These are phyloP conservation scores for Chondrostereum purpureum DNA, from an alignment of 1,284 basidiomycete species.

Conservation along the genomic window DNA sequence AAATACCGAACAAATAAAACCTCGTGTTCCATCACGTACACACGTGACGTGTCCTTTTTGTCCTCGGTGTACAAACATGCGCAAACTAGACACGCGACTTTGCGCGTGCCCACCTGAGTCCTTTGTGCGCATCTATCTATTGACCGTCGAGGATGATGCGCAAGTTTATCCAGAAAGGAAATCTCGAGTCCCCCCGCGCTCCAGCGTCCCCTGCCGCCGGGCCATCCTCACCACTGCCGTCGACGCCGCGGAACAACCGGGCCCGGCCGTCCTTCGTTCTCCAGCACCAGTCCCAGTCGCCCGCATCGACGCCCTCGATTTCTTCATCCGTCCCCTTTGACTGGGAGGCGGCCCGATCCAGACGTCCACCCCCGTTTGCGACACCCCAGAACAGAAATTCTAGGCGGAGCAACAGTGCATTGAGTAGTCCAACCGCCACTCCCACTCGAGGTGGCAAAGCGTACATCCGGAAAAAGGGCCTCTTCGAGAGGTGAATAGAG, in stretches of 20 bases:
- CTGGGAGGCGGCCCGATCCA: conserved; percentile 70
- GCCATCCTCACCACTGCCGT: conserved; percentile 18
- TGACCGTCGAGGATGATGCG: conserved; percentile 1
- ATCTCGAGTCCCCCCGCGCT: conserved; percentile 20
- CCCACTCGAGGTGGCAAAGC: conserved; percentile 35
- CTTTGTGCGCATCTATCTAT: neutral
- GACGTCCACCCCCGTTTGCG: conserved; percentile 61
- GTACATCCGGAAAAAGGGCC: conserved; percentile 55
- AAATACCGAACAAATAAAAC: neutral
- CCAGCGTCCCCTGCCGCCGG: conserved; percentile 17
- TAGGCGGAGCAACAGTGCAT: conserved; percentile 36
- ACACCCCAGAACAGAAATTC: conserved; percentile 43
- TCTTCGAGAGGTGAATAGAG: conserved; percentile 61
- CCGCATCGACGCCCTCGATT: conserved; percentile 55
- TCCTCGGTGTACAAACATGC: neutral
- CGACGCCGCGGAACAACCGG: conserved; percentile 31
- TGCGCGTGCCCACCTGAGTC: neutral
- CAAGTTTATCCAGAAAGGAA: conserved; percentile 11
- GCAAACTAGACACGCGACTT: neutral
- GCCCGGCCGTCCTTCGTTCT: conserved; percentile 35
- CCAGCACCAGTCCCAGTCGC: conserved; percentile 51
- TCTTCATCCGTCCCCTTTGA: conserved; percentile 72
- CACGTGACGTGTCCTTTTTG: conserved; percentile 2
- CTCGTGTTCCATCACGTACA: neutral
- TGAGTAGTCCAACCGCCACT: conserved; percentile 21